These are phyloP conservation scores for Thuidium tamariscinum DNA, from an alignment of 225 moss, liverwort and hornwort species.

Conservation along the genomic window DNA sequence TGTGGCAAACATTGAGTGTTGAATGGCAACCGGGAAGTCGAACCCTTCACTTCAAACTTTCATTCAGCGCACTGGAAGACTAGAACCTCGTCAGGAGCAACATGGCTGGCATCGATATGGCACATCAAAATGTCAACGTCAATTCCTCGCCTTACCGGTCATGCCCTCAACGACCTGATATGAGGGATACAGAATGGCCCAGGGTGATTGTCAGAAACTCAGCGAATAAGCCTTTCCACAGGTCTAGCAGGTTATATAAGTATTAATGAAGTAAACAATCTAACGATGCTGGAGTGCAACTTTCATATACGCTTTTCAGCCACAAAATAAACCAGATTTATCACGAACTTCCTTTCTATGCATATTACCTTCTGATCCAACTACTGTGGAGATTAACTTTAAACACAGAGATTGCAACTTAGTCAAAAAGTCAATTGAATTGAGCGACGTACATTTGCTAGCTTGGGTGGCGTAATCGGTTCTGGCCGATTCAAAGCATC, in stretches of 20 bases:
- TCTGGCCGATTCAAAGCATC: slow-evolving; percentile 61
- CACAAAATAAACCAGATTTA: background rate
- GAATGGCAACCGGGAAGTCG: background rate
- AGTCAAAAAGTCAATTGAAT: background rate
- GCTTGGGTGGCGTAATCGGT: slow-evolving; percentile 59
- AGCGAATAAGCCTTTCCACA: background rate
- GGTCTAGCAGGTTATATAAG: background rate
- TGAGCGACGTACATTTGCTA: slow-evolving; percentile 45
- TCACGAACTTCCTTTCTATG: background rate
- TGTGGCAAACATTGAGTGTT: background rate
- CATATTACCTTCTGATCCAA: background rate
- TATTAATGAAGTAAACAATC: background rate
- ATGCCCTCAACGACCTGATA: slow-evolving; percentile 42
- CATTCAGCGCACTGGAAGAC: slow-evolving; percentile 1
- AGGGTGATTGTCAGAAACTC: background rate
- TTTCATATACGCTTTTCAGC: background rate
- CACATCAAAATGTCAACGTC: background rate
- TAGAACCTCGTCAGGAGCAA: background rate
- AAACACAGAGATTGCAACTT: background rate
- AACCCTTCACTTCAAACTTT: slow-evolving; percentile 2
- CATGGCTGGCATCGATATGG: background rate
- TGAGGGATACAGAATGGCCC: background rate
- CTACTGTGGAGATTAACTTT: background rate
- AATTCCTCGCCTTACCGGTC: slow-evolving; percentile 20
- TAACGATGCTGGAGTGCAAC: background rate